Percentiles rank a stretch among this genome's conserved stretches.
Evolutionary conservation across 23 red algal genomes (phyloP).

Genomic region (Agarophyton chilense): DNA sequence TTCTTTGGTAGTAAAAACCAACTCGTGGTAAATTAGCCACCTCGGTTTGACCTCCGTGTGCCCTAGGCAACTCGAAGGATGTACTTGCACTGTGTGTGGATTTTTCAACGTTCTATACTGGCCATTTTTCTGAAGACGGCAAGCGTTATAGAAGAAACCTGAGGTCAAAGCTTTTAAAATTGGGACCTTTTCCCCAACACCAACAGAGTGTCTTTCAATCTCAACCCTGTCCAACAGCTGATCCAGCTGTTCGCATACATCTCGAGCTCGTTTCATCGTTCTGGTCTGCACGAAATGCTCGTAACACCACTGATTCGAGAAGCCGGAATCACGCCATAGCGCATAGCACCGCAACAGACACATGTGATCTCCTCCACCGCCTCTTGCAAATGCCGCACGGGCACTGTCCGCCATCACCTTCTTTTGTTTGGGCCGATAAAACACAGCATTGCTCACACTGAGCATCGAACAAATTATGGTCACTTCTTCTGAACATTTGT

Average conservation of each 20-base stretch:
- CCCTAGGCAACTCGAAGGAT: constrained; percentile 83
- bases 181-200: constrained; percentile 44
- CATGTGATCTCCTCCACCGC: constrained; percentile 85
- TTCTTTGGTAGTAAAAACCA: constrained; percentile 86
- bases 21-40: constrained; percentile 90
- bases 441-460: constrained; percentile 73
- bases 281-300: constrained; percentile 88
- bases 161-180: constrained; percentile 82
- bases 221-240: constrained; percentile 80
- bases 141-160: constrained; percentile 89
- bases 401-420: constrained; percentile 76
- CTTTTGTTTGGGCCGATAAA: constrained; percentile 86
- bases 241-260: constrained; percentile 89
- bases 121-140: constrained; percentile 81
- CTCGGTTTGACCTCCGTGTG: constrained; percentile 66
- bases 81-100: constrained; percentile 82
- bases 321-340: constrained; percentile 84
- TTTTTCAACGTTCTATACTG: constrained; percentile 84
- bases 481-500: constrained; percentile 83
- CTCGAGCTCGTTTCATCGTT: constrained; percentile 83
- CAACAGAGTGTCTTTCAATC: constrained; percentile 50
- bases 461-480: constrained; percentile 89
- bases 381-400: constrained; percentile 53
- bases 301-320: constrained; percentile 87
- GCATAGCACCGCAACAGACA: constrained; percentile 72